phyloP scores from a whole-genome alignment of 805 yeast species.

The Starmerella stellata region DNA sequence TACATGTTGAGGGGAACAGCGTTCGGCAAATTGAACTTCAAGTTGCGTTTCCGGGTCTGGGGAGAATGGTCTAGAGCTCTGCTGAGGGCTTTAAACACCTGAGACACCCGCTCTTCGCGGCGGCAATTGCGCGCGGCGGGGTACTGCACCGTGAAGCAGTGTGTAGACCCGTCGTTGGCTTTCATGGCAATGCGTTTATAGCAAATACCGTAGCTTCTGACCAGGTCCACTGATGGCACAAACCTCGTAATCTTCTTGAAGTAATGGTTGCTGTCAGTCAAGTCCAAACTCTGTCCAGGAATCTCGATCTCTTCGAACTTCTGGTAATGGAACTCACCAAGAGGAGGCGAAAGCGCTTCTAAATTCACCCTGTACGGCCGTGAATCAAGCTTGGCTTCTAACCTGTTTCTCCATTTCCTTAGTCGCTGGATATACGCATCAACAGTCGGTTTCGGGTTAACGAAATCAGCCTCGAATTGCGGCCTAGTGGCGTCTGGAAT shows the following conservation, averaged over 20 bases:
- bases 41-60: conserved; percentile 70
- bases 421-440: conserved; percentile 70
- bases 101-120: conserved; percentile 87
- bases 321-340: conserved; percentile 94
- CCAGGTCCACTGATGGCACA: conserved; percentile 69
- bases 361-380: conserved; percentile 61
- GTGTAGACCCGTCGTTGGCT: conserved; percentile 83
- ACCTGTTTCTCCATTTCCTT: conserved; percentile 79
- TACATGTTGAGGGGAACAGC: conserved; percentile 93
- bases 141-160: conserved; percentile 87
- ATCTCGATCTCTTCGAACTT: conserved; percentile 94
- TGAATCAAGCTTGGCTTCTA: conserved; percentile 81
- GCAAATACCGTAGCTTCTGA: conserved; percentile 79
- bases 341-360: conserved; percentile 83
- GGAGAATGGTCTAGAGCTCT: conserved; percentile 63
- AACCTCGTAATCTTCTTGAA: conserved; percentile 87
- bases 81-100: conserved; percentile 74
- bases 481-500: conserved; percentile 74
- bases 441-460: conserved; percentile 67
- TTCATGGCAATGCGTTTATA: conserved; percentile 75
- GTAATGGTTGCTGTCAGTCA: conserved; percentile 74
- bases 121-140: conserved; percentile 97
- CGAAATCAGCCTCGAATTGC: conserved; percentile 82
- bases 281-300: conserved; percentile 87
- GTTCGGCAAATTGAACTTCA: conserved; percentile 70